Conservation (phyloP, 305 asterid genomes). For the Striga hermonthica region DNA sequence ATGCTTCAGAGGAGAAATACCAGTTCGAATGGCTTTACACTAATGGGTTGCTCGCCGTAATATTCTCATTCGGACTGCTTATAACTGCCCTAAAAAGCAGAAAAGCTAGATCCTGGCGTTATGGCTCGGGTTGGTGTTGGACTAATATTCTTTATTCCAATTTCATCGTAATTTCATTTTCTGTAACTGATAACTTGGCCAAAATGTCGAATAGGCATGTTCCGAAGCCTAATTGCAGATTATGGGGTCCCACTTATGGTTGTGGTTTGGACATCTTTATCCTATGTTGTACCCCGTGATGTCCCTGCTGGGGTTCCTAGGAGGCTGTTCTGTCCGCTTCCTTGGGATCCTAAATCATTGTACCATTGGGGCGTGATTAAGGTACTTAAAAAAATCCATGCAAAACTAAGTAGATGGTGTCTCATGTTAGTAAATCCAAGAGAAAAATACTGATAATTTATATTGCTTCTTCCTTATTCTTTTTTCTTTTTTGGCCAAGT, state of each 20-base stretch:
- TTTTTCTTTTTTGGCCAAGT: background rate
- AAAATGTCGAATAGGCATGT: slow-evolving; percentile 43
- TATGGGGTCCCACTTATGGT: slow-evolving; percentile 85
- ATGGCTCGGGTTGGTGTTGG: slow-evolving; percentile 54
- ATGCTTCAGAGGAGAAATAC: slow-evolving; percentile 44
- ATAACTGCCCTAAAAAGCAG: slow-evolving; percentile 66
- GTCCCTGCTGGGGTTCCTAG: slow-evolving; percentile 77
- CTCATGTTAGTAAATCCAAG: no score
- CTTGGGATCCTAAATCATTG: slow-evolving; percentile 66
- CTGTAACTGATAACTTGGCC: no score
- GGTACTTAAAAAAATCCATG: slow-evolving; percentile 41
- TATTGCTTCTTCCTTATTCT: no score
- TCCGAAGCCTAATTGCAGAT: slow-evolving; percentile 78
- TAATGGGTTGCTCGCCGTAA: slow-evolving; percentile 72
- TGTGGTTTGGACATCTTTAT: slow-evolving; percentile 66
- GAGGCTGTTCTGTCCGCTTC: slow-evolving; percentile 76
- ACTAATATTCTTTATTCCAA: background rate
- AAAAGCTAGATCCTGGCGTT: slow-evolving; percentile 82
- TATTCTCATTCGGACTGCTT: slow-evolving; percentile 67
- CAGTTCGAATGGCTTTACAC: slow-evolving; percentile 83
- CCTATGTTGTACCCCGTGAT: slow-evolving; percentile 53
- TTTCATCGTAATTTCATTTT: slow-evolving; percentile 8
- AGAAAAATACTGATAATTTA: no score
- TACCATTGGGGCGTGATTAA: slow-evolving; percentile 79
- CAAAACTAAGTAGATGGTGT: no score